phyloP scores from a whole-genome alignment of 345 rosid species.

The Salix suchowensis region DNA sequence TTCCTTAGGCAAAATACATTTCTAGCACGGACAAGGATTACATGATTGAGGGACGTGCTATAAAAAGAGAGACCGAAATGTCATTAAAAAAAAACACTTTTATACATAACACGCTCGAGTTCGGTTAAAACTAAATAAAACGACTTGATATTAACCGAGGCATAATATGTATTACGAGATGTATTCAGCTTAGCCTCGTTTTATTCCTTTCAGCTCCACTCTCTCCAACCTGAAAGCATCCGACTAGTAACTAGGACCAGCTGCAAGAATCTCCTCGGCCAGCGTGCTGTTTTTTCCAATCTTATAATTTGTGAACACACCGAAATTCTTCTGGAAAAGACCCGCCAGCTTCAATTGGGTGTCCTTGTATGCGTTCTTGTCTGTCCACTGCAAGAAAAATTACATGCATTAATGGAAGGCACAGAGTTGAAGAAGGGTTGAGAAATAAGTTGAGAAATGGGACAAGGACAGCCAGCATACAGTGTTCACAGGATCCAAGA shows the following conservation, averaged over 20 bases:
- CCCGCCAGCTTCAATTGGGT: conserved; percentile 77
- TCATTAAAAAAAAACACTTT: too few relatives aligned
- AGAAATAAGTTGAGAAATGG: not conserved
- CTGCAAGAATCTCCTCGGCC: conserved; percentile 78
- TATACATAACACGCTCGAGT: not conserved
- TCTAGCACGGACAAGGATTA: too few relatives aligned
- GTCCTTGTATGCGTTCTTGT: conserved; percentile 68
- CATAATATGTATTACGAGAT: too few relatives aligned
- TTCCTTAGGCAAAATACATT: too few relatives aligned
- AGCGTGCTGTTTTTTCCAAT: conserved; percentile 72
- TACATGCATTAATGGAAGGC: not conserved
- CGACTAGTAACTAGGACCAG: conserved; percentile 65
- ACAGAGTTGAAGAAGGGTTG: not conserved
- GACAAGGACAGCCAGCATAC: conserved; percentile 35
- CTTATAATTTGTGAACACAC: conserved; percentile 62
- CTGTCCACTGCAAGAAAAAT: conserved; percentile 56
- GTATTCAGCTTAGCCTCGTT: not conserved
- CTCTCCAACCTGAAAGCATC: not conserved
- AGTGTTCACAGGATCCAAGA: conserved; percentile 69
- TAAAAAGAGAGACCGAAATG: too few relatives aligned
- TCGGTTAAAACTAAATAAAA: too few relatives aligned
- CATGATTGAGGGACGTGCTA: too few relatives aligned
- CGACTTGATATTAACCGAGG: too few relatives aligned
- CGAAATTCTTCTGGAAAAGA: conserved; percentile 78
- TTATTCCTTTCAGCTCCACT: not conserved